A percentile compares a stretch with the other conserved stretches of the same genome.
phyloP scores from a whole-genome alignment of 768 basidiomycete genomes.

The Mycena vitilis region DNA sequence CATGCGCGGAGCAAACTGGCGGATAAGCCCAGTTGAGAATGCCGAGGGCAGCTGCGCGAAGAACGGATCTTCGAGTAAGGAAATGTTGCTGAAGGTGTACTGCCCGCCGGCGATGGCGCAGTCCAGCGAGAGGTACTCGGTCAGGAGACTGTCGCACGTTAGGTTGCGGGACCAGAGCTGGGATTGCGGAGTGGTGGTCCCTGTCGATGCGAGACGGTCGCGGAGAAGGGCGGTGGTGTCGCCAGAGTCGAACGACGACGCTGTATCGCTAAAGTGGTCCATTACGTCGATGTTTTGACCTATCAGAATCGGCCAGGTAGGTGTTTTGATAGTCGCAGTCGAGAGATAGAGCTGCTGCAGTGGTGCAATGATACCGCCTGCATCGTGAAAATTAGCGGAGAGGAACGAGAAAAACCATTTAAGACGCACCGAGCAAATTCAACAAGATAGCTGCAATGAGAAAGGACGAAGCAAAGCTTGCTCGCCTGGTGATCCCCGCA shows the following conservation, averaged over 20 bases:
- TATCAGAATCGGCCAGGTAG: conserved; percentile 20
- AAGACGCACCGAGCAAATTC: conserved; percentile 21
- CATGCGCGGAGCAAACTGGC: conserved; percentile 28
- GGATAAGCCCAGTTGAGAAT: conserved; percentile 25
- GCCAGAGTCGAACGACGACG: conserved; percentile 10
- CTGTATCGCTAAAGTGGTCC: conserved; percentile 14
- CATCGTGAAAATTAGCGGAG: conserved; percentile 1
- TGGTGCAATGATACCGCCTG: conserved; percentile 25
- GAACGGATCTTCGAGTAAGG: conserved; percentile 25
- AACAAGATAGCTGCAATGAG: conserved; percentile 23
- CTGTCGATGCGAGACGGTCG: conserved; percentile 19
- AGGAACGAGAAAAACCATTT: neutral
- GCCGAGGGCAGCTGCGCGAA: conserved; percentile 26
- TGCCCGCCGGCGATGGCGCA: conserved; percentile 16
- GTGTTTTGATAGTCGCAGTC: conserved; percentile 26
- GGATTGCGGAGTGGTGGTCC: conserved; percentile 15
- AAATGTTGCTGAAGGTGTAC: conserved; percentile 21
- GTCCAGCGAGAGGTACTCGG: neutral
- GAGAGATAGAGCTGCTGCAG: conserved; percentile 28
- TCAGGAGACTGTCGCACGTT: conserved; percentile 12
- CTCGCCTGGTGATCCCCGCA: neutral
- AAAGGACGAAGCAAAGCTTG: conserved; percentile 24
- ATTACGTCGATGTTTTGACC: conserved; percentile 3
- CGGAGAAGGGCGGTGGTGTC: conserved; percentile 17
- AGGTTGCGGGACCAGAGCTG: conserved; percentile 23